These are phyloP conservation scores for Penicillium sp. DNA, from an alignment of 2,329 filamentous ascomycete species.

Conservation along the genomic window DNA sequence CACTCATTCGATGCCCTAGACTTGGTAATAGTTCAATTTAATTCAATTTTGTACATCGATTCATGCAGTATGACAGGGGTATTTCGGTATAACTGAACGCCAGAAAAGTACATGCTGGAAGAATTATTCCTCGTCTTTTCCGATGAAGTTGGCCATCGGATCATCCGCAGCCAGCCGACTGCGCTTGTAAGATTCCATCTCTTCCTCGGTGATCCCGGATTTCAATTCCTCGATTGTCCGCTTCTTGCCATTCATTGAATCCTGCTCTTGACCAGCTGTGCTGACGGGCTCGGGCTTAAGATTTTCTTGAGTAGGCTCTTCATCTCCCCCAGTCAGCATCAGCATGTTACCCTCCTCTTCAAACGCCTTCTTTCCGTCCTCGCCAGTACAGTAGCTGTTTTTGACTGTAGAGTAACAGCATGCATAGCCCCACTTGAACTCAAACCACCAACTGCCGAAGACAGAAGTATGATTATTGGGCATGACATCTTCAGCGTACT, in stretches of 20 bases:
- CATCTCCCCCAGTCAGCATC: conserved; percentile 39
- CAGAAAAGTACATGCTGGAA: conserved; percentile 8
- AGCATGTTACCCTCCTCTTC: conserved; percentile 68
- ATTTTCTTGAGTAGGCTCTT: conserved; percentile 15
- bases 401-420: conserved; percentile 93
- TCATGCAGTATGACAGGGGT: conserved; percentile 15
- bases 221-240: conserved; percentile 76
- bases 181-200: conserved; percentile 80
- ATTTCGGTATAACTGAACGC: conserved; percentile 24
- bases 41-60: background rate
- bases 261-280: conserved; percentile 29
- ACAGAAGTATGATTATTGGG: conserved; percentile 89
- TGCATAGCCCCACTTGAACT: conserved; percentile 92
- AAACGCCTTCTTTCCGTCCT: conserved; percentile 78
- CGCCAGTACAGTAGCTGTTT: conserved; percentile 96
- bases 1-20: background rate
- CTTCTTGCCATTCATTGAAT: conserved; percentile 56
- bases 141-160: conserved; percentile 80
- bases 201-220: conserved; percentile 73
- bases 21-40: background rate
- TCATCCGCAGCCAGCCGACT: conserved; percentile 73
- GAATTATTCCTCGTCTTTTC: conserved; percentile 55
- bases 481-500: conserved; percentile 84
- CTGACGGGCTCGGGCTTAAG: conserved; percentile 27
- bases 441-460: conserved; percentile 97